Base-by-base conservation (phyloP, 1,284 basidiomycete genomes). In the Clitocybe nebularis region DNA sequence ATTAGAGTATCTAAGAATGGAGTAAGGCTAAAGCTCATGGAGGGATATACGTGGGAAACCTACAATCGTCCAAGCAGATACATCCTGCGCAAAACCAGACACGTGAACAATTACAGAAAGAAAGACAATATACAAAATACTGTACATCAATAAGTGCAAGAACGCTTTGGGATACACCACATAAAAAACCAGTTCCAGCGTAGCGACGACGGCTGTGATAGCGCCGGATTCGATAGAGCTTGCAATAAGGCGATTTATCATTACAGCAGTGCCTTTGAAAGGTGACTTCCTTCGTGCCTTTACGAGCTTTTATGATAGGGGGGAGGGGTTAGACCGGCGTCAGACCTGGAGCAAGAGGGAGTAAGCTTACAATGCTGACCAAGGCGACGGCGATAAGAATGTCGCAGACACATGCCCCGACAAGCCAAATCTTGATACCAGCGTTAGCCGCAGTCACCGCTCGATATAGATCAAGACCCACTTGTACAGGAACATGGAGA, bases 191-290 rank as follows among this genome's bases (percentile, higher is more conserved):
- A 44, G 42, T 19, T 44, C 42, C 10, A 32, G 10, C 3, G 38
- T 38, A 21, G 42, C 36, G 21, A 44, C 3, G n/a, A 39, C 21
- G 5, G 42, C 36, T 16, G 42, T 32, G 20, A 38, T 30, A 10
- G 36, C 22, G 5, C 42, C 42, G 3, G 42, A 44, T 24, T 44
- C 36, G 9, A 44, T 25, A 10, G 42, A 44, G 20, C 14, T 30
- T 23, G 42, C 36, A 33, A 38, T 44, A 21, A 44, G 42, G 21
- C 36, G 35, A 14, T 19, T 38, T 8, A 44, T 2, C 19, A 44
- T 16, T 5, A 23, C 14, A 16, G 32, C 36, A 3, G 36, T 39
- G 9, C 22, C 5, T 16, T 14, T 26, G 20, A 32, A 44, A 2
- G 25, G 4, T 10, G 26, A 29, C 11, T 29, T 10, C 14, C 14